Conservation (phyloP, 2,329 filamentous ascomycete species). For the Aspergillus flavus region DNA sequence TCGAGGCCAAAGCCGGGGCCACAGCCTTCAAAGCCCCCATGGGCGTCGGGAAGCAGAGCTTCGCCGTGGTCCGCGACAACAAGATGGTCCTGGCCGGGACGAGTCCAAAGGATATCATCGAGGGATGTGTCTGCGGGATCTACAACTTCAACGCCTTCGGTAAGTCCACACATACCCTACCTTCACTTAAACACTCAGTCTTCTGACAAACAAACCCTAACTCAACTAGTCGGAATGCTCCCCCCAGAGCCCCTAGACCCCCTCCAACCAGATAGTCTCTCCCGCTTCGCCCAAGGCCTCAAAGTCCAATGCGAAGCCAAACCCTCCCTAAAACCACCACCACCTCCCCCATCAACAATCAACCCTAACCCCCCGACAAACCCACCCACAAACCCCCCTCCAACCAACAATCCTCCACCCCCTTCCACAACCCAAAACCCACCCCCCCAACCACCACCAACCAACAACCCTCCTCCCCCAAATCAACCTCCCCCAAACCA, state of each 20-base stretch:
- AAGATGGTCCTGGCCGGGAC: conserved; percentile 49
- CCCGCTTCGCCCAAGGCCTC: not conserved
- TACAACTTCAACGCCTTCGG: conserved; percentile 59
- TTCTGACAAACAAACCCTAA: not conserved
- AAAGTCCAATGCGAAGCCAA: not conserved
- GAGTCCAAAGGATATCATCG: conserved; percentile 53
- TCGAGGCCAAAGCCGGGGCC: conserved; percentile 52
- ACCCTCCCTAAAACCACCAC: not conserved
- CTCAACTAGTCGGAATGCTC: not conserved
- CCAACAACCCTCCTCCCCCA: not conserved
- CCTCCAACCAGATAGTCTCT: not conserved
- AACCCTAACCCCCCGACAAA: not conserved
- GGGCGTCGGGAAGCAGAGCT: conserved; percentile 52
- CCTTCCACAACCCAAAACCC: not conserved
- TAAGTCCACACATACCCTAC: not conserved
- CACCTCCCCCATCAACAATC: not conserved
- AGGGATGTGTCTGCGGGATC: conserved; percentile 53
- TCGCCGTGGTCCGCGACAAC: conserved; percentile 48
- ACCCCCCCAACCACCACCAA: not conserved
- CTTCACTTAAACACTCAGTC: not conserved
- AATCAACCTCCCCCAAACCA: not conserved
- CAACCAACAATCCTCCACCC: not conserved
- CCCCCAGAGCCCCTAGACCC: not conserved
- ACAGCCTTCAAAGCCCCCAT: conserved; percentile 50
- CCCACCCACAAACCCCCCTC: not conserved